Percentiles rank a stretch among this genome's conserved stretches.
These are phyloP conservation scores for Chytriomyces sp. DNA, from an alignment of 192 early-diverging fungal genomes.

Conservation along the genomic window DNA sequence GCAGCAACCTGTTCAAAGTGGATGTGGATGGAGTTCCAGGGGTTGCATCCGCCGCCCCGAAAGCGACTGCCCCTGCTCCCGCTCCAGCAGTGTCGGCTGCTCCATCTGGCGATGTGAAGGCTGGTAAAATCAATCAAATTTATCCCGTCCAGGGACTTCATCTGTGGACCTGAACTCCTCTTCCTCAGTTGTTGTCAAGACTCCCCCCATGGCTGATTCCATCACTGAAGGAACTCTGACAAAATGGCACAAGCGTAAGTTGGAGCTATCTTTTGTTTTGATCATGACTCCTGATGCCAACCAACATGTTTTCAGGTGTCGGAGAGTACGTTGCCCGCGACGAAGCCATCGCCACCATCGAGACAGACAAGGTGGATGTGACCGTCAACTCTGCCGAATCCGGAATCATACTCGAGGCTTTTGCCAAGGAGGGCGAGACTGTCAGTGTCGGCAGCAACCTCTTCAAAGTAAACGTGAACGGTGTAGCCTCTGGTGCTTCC, in stretches of 20 bases:
- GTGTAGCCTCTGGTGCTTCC: conserved; percentile 48
- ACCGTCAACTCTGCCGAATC: conserved; percentile 92
- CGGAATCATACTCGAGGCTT: conserved; percentile 81
- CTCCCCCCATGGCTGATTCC: conserved; percentile 96
- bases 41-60: conserved; percentile 34
- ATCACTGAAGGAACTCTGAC: conserved; percentile 98
- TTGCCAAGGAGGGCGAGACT: conserved; percentile 84
- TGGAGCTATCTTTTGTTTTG: not conserved
- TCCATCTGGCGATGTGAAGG: not conserved
- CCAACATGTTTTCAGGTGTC: conserved; percentile 71
- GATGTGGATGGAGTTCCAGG: conserved; percentile 72
- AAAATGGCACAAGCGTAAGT: conserved; percentile 91
- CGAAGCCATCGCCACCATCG: conserved; percentile 95
- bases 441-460: conserved; percentile 90
- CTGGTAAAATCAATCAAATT: not conserved
- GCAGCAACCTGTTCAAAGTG: conserved; percentile 90
- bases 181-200: conserved; percentile 72
- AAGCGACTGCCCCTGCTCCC: conserved; percentile 24
- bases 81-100: conserved; percentile 36
- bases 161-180: too few relatives aligned
- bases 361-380: conserved; percentile 99
- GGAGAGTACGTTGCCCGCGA: conserved; percentile 94
- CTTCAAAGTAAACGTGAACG: conserved; percentile 74
- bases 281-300: too few relatives aligned
- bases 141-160: too few relatives aligned